Evolutionary conservation across 163 green algal species (phyloP).

Genomic region (Chlamydomonas reinhardtii): DNA sequence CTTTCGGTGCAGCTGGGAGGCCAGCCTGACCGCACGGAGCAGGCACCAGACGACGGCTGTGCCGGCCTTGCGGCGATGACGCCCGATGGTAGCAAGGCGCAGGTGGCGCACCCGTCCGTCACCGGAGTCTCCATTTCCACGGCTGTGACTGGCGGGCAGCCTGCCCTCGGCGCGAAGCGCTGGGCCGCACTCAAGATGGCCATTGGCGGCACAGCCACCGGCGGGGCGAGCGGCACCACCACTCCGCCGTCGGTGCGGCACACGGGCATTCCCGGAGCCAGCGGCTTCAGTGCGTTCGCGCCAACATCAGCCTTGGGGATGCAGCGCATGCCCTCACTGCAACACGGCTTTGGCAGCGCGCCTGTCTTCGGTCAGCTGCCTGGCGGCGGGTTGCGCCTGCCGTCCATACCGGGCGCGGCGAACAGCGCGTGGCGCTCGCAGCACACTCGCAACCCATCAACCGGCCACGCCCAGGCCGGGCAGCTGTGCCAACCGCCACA

Average conservation of each 20-base stretch:
- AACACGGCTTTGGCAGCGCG: background rate
- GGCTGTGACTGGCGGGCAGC: no score
- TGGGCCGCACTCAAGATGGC: no score
- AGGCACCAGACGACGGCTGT: background rate
- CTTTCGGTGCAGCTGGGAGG: conserved; percentile 23
- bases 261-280: no score
- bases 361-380: background rate
- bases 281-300: no score
- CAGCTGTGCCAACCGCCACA: no score
- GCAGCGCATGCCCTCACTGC: background rate
- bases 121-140: no score
- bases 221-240: background rate
- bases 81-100: no score
- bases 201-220: no score
- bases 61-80: background rate
- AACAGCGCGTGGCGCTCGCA: background rate
- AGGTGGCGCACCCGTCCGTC: no score
- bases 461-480: no score
- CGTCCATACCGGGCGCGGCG: background rate
- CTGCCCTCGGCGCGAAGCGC: no score
- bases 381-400: background rate
- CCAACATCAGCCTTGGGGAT: background rate
- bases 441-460: background rate
- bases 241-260: background rate
- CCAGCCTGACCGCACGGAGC: no score